phyloP scores from a whole-genome alignment of 2,329 filamentous ascomycete genomes.

The Colletotrichum godetiae region DNA sequence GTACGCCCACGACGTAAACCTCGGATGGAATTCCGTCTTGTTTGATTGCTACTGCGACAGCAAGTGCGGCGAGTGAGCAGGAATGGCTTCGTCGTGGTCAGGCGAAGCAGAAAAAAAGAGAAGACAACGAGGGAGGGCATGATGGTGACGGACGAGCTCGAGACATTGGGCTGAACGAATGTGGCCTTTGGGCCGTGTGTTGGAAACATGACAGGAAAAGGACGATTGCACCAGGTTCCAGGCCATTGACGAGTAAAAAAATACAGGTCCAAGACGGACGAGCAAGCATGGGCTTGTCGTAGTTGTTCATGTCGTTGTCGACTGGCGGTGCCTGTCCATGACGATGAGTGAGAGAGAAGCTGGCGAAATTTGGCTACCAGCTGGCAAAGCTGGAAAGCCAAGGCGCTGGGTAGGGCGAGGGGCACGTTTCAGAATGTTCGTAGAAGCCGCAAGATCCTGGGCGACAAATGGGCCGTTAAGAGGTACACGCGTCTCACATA shows the following conservation, averaged over 20 bases:
- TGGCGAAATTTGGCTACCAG: background rate
- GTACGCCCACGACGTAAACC: background rate
- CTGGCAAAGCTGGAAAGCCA: slow-evolving; percentile 26
- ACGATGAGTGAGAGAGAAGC: background rate
- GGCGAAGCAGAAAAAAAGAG: background rate
- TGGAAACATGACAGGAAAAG: slow-evolving; percentile 19
- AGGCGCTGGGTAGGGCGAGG: slow-evolving; percentile 21
- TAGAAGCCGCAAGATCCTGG: slow-evolving; percentile 30
- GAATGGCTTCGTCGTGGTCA: slow-evolving; percentile 15
- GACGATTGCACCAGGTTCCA: background rate
- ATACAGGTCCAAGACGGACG: slow-evolving; percentile 5
- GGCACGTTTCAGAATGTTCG: slow-evolving; percentile 33
- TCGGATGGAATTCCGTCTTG: slow-evolving; percentile 14
- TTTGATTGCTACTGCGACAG: slow-evolving; percentile 4
- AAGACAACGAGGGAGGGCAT: slow-evolving; percentile 15
- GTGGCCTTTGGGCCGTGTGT: slow-evolving; percentile 17
- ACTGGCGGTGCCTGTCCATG: background rate
- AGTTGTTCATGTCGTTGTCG: background rate
- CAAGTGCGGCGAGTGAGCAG: slow-evolving; percentile 1
- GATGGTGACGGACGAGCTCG: slow-evolving; percentile 6
- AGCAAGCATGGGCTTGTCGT: background rate
- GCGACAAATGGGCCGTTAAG: slow-evolving; percentile 22
- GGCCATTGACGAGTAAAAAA: background rate
- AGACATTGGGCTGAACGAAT: slow-evolving; percentile 26
- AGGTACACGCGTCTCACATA: slow-evolving; percentile 34